Conservation (phyloP, 2,329 filamentous ascomycete genomes). For the Trichoderma sp. region DNA sequence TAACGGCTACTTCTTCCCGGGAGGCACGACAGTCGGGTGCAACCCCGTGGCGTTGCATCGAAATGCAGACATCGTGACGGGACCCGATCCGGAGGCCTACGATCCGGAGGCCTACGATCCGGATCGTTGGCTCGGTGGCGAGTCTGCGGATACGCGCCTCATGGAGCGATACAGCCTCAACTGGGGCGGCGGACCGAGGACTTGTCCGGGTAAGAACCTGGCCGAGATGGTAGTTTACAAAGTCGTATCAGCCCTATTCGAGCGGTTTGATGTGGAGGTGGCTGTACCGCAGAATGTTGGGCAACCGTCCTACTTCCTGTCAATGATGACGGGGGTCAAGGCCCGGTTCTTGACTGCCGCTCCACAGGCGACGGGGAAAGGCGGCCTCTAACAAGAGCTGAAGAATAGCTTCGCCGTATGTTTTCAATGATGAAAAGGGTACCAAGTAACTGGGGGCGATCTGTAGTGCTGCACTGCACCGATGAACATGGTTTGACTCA, state of each 20-base stretch:
- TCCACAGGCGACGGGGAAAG: neutral
- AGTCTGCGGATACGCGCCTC: conserved; percentile 34
- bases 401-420: neutral
- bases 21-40: conserved; percentile 54
- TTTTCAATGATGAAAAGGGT: neutral
- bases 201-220: conserved; percentile 54
- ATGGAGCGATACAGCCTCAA: conserved; percentile 55
- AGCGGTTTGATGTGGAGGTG: conserved; percentile 49
- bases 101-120: conserved; percentile 52
- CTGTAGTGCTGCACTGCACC: neutral
- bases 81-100: conserved; percentile 48
- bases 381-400: neutral
- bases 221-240: conserved; percentile 55
- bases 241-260: conserved; percentile 46
- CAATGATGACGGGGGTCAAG: conserved; percentile 53
- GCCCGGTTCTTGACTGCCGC: conserved; percentile 42
- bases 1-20: conserved; percentile 47
- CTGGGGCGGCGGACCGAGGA: conserved; percentile 56
- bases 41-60: conserved; percentile 55
- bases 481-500: neutral
- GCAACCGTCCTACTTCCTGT: conserved; percentile 54
- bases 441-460: neutral
- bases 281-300: conserved; percentile 44
- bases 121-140: conserved; percentile 50
- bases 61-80: conserved; percentile 51